A percentile compares a stretch with the other conserved stretches of the same genome.
Conservation (phyloP, 2,329 filamentous ascomycete genomes). For the Colletotrichum trifolii region DNA sequence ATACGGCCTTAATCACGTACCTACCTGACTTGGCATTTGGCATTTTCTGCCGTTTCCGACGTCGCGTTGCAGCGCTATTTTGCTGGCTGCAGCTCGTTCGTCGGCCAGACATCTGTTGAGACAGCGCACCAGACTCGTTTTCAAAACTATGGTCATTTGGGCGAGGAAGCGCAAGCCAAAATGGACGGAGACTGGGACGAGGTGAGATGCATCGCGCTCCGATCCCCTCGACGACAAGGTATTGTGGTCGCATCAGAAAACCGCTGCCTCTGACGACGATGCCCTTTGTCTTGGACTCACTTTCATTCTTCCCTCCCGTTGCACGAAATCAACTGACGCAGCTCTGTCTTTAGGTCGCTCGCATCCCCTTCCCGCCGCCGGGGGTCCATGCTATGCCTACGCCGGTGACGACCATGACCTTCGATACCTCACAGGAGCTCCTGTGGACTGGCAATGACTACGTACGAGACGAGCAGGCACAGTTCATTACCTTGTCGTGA, state of each 20-base stretch:
- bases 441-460: conserved; percentile 94
- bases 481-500: background rate
- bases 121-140: background rate
- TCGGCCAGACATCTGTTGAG: background rate
- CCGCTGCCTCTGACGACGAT: too few relatives aligned
- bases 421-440: conserved; percentile 89
- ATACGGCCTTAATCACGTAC: too few relatives aligned
- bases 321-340: conserved; percentile 20
- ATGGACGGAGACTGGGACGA: conserved; percentile 79
- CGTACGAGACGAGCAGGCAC: conserved; percentile 61
- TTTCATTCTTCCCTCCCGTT: conserved; percentile 1
- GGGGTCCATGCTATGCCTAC: conserved; percentile 76
- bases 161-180: conserved; percentile 53
- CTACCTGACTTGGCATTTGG: background rate
- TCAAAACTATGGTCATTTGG: conserved; percentile 46
- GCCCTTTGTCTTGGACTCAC: too few relatives aligned
- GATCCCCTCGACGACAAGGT: conserved; percentile 11
- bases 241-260: too few relatives aligned
- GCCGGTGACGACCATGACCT: conserved; percentile 82
- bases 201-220: conserved; percentile 54
- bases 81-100: conserved; percentile 7
- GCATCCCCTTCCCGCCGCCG: conserved; percentile 83
- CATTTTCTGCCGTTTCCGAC: background rate
- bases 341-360: conserved; percentile 71
- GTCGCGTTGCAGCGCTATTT: background rate